Base-by-base conservation (phyloP, 768 basidiomycete genomes). In the Leccinum longicurvipes region DNA sequence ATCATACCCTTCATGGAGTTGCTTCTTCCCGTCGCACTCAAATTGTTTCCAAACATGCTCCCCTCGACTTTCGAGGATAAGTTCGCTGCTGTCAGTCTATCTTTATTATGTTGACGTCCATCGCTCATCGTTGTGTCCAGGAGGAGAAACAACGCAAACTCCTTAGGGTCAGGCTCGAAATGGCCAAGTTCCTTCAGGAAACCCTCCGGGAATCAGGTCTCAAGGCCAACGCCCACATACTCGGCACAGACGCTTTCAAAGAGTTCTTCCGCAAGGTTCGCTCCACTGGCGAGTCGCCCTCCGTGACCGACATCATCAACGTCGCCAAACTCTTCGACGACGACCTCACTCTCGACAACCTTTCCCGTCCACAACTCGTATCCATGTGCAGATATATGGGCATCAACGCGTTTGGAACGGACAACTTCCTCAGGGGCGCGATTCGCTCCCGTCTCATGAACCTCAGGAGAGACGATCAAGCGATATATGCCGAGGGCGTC, bases 161-260 rank as follows among this genome's bases (percentile, higher is more conserved):
- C 3, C 86, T 99, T 45, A 87, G 93, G 55, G 93, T 97, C 25
- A 82, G 96, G 55, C 79, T 99, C 32, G 95, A 97, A 71, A 98
- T 98, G 96, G 97, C 97, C 64, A 98, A 99, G 69, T 99, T 98
- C 79, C 79, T 99, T 24, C 96, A 98, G 65, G 97, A 99, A 72
- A 98, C 97, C 0, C 82, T 99, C 45, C 85, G 92, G 36, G 97
- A 98, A 75, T 93, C 90, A 2, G 93, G 93, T 36, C 78, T 98
- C 56, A 94, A 91, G 71, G 92, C 92, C 9, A 92, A 91, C 57
- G 85, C 88, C 19, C 93, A 96, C 68, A 97, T 99, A 55, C 85
- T 98, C 56, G 90, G 93, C 59, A 89, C 83, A 41, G 95, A 97
- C 53, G 91, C 93, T 39, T 99, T 99, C 83, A 98, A 98, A 70